These are phyloP conservation scores for Crepidotus variabilis DNA, from an alignment of 768 basidiomycete species.

Conservation along the genomic window DNA sequence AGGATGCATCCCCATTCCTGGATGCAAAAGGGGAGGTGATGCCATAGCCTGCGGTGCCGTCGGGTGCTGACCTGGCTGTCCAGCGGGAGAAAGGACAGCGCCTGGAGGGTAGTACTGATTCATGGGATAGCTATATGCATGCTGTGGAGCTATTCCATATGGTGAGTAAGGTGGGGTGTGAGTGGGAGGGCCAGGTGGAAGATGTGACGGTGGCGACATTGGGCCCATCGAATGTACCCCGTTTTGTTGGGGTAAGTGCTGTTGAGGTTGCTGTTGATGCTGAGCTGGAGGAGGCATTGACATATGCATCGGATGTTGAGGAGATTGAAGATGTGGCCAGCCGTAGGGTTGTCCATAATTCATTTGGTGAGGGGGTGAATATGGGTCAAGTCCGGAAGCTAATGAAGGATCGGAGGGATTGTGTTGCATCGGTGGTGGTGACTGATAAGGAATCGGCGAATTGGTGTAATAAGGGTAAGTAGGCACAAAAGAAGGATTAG, in stretches of 20 bases:
- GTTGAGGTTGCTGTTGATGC: conserved; percentile 17
- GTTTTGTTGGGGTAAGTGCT: conserved; percentile 27
- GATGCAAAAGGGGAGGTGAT: conserved; percentile 18
- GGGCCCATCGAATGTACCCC: conserved; percentile 16
- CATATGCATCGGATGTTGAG: conserved; percentile 25
- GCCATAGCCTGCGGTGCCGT: conserved; percentile 8
- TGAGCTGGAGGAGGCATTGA: conserved; percentile 5
- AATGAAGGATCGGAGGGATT: conserved; percentile 28
- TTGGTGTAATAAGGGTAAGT: conserved; percentile 38
- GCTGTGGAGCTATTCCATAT: conserved; percentile 26
- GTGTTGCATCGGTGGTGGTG: conserved; percentile 28
- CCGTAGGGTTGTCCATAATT: conserved; percentile 31
- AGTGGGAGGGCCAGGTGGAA: conserved; percentile 18
- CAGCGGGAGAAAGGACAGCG: conserved; percentile 8
- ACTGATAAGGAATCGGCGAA: conserved; percentile 28
- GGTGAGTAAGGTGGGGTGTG: conserved; percentile 32
- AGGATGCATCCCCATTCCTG: conserved; percentile 23
- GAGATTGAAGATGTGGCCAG: conserved; percentile 32
- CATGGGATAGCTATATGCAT: conserved; percentile 25
- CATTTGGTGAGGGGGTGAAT: conserved; percentile 25
- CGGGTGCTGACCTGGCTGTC: conserved; percentile 12
- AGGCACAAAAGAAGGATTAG: conserved; percentile 33
- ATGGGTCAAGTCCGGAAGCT: conserved; percentile 31
- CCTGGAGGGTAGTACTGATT: conserved; percentile 10
- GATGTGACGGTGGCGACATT: conserved; percentile 19